phyloP scores from a whole-genome alignment of 495 filamentous ascomycete species.

The Penicillium angulare region DNA sequence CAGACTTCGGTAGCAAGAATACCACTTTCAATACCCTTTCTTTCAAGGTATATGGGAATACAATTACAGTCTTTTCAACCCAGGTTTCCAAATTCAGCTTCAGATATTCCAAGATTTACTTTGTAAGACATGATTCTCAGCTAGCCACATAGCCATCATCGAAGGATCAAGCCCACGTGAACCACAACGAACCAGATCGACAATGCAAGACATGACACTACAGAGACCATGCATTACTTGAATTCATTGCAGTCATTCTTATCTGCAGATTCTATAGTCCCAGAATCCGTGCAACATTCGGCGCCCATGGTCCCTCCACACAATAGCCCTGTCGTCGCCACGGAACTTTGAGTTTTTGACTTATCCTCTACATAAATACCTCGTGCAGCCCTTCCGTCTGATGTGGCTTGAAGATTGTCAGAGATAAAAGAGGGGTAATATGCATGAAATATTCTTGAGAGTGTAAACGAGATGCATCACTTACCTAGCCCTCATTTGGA shows the following conservation, averaged over 20 bases:
- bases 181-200: slow-evolving; percentile 9
- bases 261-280: not conserved
- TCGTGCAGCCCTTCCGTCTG: not conserved
- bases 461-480: slow-evolving; percentile 5
- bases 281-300: too few species aligned
- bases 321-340: too few species aligned
- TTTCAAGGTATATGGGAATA: not conserved
- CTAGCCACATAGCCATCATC: slow-evolving; percentile 1
- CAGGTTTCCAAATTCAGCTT: too few species aligned
- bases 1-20: not conserved
- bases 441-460: not conserved
- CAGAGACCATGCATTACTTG: not conserved
- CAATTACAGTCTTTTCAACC: not conserved
- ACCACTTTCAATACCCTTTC: not conserved
- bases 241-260: slow-evolving; percentile 2
- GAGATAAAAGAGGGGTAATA: slow-evolving; percentile 1
- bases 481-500: not conserved
- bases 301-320: too few species aligned
- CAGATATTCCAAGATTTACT: too few species aligned
- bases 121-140: not conserved
- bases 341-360: too few species aligned
- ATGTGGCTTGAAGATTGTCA: not conserved
- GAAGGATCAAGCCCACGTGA: not conserved
- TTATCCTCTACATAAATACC: slow-evolving; percentile 11
- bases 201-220: not conserved